These are phyloP conservation scores for Sphaerostilbella broomeana DNA, from an alignment of 2,329 filamentous ascomycete genomes.

Conservation along the genomic window DNA sequence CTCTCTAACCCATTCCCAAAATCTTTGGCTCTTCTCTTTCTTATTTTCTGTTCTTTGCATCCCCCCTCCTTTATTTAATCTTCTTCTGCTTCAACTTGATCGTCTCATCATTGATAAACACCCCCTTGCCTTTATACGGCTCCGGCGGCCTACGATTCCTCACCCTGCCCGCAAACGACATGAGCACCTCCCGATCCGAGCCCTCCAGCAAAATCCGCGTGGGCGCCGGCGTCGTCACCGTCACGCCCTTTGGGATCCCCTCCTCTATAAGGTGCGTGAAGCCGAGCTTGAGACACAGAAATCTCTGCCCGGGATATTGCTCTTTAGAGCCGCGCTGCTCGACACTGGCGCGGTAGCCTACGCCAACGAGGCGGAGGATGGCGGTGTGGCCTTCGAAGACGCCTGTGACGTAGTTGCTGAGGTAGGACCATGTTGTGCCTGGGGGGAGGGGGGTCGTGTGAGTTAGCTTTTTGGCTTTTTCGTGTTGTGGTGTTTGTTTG, in stretches of 20 bases:
- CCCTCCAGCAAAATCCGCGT: constrained; percentile 89
- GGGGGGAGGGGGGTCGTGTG: neutral
- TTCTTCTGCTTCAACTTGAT: constrained; percentile 98
- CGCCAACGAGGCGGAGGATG: constrained; percentile 85
- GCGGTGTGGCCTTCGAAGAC: constrained; percentile 96
- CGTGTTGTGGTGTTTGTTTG: too few species aligned
- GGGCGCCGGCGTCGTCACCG: constrained; percentile 80
- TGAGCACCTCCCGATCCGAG: constrained; percentile 76
- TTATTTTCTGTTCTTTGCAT: neutral
- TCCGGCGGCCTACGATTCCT: constrained; percentile 84
- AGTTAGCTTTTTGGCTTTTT: too few species aligned
- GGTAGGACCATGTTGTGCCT: constrained; percentile 86
- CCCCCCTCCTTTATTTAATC: constrained; percentile 83
- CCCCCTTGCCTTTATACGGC: constrained; percentile 98
- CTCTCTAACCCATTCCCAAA: neutral
- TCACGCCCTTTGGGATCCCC: constrained; percentile 73
- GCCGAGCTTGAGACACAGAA: constrained; percentile 89
- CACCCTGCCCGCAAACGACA: constrained; percentile 86
- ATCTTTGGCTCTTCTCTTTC: neutral
- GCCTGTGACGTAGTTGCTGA: constrained; percentile 85
- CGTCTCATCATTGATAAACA: constrained; percentile 95
- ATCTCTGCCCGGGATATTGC: constrained; percentile 75
- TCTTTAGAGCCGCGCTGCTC: constrained; percentile 69
- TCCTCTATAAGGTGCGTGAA: constrained; percentile 95
- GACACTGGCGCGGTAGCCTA: constrained; percentile 87